Conservation (phyloP, 306 rosid genomes). For the Prunus salicina region DNA sequence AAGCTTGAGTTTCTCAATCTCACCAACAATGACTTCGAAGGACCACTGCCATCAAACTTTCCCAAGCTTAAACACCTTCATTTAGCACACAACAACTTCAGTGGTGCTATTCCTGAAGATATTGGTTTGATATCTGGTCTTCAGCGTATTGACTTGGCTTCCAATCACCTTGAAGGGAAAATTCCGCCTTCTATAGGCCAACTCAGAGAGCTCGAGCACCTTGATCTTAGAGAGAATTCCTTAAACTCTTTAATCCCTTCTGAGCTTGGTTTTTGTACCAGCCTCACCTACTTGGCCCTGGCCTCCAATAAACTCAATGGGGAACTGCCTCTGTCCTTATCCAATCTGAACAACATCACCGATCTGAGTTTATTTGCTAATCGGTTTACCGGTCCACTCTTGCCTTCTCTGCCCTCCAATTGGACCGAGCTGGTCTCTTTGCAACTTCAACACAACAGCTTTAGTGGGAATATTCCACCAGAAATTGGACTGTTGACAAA, state of each 20-base stretch:
- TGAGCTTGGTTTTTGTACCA: constrained; percentile 56
- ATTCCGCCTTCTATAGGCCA: constrained; percentile 60
- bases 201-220: constrained; percentile 28
- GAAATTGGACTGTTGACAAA: constrained; percentile 51
- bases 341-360: constrained; percentile 18
- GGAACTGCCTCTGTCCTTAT: constrained; percentile 29
- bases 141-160: constrained; percentile 34
- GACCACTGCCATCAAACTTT: constrained; percentile 40
- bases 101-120: constrained; percentile 16
- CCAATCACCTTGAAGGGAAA: constrained; percentile 14
- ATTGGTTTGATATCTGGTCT: constrained; percentile 42
- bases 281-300: constrained; percentile 39
- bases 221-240: constrained; percentile 28
- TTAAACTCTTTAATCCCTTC: constrained; percentile 51
- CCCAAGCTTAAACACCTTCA: constrained; percentile 34
- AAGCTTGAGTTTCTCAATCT: too few species aligned
- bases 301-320: constrained; percentile 40
- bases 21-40: too few species aligned
- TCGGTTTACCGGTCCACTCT: constrained; percentile 37
- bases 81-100: not conserved
- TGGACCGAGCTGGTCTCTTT: constrained; percentile 47
- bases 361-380: constrained; percentile 6
- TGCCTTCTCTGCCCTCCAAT: constrained; percentile 37
- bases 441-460: constrained; percentile 44
- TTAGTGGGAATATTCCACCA: constrained; percentile 39